Base-by-base conservation (phyloP, 257 asterid genomes). In the Nicotiana undulata region DNA sequence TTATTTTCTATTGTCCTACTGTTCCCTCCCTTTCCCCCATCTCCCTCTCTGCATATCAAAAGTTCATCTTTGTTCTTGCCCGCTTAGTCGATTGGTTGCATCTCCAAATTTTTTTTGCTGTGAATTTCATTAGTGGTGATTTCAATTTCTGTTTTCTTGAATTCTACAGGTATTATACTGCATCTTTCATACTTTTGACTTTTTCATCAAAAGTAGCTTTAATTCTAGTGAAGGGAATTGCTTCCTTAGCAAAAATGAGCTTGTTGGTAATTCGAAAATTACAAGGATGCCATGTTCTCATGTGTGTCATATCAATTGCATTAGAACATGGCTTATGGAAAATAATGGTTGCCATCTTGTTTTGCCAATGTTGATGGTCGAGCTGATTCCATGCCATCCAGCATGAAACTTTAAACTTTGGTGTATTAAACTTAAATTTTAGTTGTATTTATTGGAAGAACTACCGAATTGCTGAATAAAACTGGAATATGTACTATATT, bases 151-250 rank as follows among this genome's bases (percentile, higher is more conserved):
- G 20, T 28, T 12, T 68, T 37, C 46, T 18, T 12, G 68, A 58
- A 64, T 75, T 86, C 34, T 81, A 49, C 46, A 88, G 93, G 93
- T 86, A 84, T 63, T 85, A 44, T 80, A 78, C 34, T 80, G 63
- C 18, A 18, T 80, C 79, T 58, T 13, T 40, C 24, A 28, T 51
- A 32, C 34, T 68, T 68, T 74, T 37, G 34, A 9, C 61, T 59
- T 77, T 81, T 79, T 70, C 28, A 60, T 68, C 63, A 20, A 40
- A 59, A 22, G 63, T 40, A 28, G 11, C 52, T 75, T 83, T 61
- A 8, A 61, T 61, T n/a, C 18, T 32, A 24, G 51, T 9, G 52
- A 44, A 7, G 52, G 28, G 44, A 65, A 65, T 65, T 65, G 28
- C 17, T 4, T 32, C 22, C 40, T 32, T 17, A 32, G 75, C 16